phyloP scores from a whole-genome alignment of 2,329 filamentous ascomycete genomes.

The Hypoxylon sp. region DNA sequence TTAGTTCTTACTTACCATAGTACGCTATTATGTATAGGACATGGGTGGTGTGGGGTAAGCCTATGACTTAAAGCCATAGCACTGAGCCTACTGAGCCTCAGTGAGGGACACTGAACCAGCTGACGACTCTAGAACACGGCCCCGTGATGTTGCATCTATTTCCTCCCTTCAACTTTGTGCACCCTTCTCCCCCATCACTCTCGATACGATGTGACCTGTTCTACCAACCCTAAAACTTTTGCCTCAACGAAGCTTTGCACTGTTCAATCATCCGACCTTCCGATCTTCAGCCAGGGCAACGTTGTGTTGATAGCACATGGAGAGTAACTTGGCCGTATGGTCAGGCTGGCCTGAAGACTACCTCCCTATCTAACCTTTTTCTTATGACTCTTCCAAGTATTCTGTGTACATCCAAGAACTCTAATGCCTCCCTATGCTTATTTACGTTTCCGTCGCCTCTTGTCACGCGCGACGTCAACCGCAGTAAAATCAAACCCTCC shows the following conservation, averaged over 20 bases:
- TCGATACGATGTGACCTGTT: conserved; percentile 50
- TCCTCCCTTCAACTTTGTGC: conserved; percentile 38
- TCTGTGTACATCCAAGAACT: conserved; percentile 31
- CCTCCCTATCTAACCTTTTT: conserved; percentile 21
- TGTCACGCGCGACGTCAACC: conserved; percentile 42
- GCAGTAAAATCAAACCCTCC: conserved; percentile 39
- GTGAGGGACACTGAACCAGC: conserved; percentile 27
- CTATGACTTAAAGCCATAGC: conserved; percentile 28
- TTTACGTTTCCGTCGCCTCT: conserved; percentile 33
- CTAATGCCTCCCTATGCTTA: conserved; percentile 38
- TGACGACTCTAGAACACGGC: conserved; percentile 36
- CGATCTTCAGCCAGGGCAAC: conserved; percentile 34
- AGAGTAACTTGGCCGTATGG: conserved; percentile 32
- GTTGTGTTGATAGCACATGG: conserved; percentile 48
- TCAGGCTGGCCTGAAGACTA: conserved; percentile 37
- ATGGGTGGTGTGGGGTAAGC: conserved; percentile 36
- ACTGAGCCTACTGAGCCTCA: conserved; percentile 25
- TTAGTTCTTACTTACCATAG: conserved; percentile 15
- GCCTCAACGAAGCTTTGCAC: conserved; percentile 27
- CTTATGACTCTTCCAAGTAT: conserved; percentile 42
- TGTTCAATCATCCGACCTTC: conserved; percentile 47
- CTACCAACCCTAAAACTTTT: conserved; percentile 32
- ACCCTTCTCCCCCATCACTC: conserved; percentile 31
- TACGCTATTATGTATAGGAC: neutral
- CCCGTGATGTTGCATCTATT: conserved; percentile 49